Evolutionary conservation across 2,329 filamentous ascomycete genomes (phyloP), one percentile per base, ranked within the genome.

Genomic region (Kalaharituber pfeilii): DNA sequence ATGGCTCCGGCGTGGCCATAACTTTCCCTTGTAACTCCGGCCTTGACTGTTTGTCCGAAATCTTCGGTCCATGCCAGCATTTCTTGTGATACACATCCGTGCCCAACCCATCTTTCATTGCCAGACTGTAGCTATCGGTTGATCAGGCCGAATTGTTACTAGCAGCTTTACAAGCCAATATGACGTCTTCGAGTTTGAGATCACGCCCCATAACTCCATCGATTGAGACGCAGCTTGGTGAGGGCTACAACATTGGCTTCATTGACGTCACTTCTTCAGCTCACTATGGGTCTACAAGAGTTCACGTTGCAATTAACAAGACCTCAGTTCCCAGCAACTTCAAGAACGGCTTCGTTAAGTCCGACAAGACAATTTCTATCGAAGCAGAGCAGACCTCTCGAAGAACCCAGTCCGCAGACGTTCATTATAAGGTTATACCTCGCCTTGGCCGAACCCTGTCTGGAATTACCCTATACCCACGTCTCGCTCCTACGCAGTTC

Each of bases 301-400:
- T 82, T 1, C 70, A 76, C 50, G 69, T 81, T 0, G 78, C 78
- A 0, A 69, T 81, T 25, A 70, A 72, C 56, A 70, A 74, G 47
- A 71, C 72, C 5, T 63, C 65, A 1, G 63, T 76, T 1, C 74
- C 79, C 0, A 63, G 67, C 1, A 70, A 68, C 53, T 82, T 81
- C 65, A 70, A 67, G 6, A 50, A 57, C n/a, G 80, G 80, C 2
- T 82, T 80, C 57, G 71, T 82, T 47, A 80, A 84, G 66, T 74
- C 74, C 0, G 78, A 82, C 60, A 68, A 70, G n/a, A 69, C 73
- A 52, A 68, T 79, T 22, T 67, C 76, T 11, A 77, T 80, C 49
- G 73, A 78, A 56, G 76, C 71, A 0, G 69, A 71, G 1, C 72
- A 79, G 58, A 74, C 62, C 42, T 65, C 65, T 2, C 72, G 65